Evolutionary conservation across 495 filamentous ascomycete genomes (phyloP).

Genomic region (Friedmanniomyces endolithicus): DNA sequence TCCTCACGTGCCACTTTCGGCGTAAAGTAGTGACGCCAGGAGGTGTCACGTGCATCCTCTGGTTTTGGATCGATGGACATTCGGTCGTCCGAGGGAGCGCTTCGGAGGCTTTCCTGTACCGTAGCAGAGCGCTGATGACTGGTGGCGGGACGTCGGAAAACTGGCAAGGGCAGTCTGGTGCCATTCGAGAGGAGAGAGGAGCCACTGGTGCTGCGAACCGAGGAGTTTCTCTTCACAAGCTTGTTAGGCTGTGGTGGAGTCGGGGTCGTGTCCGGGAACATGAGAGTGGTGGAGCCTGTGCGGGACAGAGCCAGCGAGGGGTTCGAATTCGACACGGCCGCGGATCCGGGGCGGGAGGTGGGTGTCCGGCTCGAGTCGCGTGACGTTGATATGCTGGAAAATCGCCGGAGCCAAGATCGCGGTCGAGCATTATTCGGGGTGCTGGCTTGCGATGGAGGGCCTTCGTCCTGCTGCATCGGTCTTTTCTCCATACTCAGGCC

Average conservation of each 20-base stretch:
- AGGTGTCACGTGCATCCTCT: constrained; percentile 9
- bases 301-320: constrained; percentile 42
- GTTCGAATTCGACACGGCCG: constrained; percentile 57
- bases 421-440: constrained; percentile 7
- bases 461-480: neutral
- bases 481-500: constrained; percentile 6
- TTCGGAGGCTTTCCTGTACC: constrained; percentile 37
- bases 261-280: constrained; percentile 38
- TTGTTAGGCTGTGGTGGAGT: constrained; percentile 58
- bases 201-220: constrained; percentile 40
- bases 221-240: constrained; percentile 70
- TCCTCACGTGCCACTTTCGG: constrained; percentile 22
- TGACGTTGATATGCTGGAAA: constrained; percentile 58
- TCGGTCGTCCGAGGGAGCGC: constrained; percentile 7
- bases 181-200: constrained; percentile 33
- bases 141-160: constrained; percentile 65
- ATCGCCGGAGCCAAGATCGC: constrained; percentile 58
- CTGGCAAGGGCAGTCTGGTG: constrained; percentile 38
- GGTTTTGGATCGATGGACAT: constrained; percentile 21
- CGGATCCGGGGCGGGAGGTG: constrained; percentile 54
- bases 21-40: constrained; percentile 29
- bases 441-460: neutral
- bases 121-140: constrained; percentile 76
- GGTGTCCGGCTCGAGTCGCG: constrained; percentile 55
- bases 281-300: constrained; percentile 51